Percentiles rank a stretch among this genome's conserved stretches.
Conservation (phyloP, 768 basidiomycete species). For the Amanita phalloides region DNA sequence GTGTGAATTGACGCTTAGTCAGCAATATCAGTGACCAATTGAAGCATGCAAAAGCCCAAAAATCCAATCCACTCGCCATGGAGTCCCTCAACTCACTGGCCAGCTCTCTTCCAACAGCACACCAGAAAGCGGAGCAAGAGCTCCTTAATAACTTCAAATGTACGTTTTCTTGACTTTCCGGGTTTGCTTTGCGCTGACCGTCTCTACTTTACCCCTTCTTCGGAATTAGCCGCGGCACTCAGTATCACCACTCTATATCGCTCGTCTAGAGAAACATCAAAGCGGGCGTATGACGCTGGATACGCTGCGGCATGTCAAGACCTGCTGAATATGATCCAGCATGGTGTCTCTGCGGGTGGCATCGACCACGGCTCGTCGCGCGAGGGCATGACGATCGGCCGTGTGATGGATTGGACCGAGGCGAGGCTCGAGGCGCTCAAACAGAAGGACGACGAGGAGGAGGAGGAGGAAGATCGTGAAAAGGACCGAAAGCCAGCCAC, state of each 20-base stretch:
- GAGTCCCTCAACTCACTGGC: constrained; percentile 74
- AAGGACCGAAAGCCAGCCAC: constrained; percentile 32
- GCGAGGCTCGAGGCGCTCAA: constrained; percentile 70
- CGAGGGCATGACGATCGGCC: constrained; percentile 61
- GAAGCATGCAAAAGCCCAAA: background rate
- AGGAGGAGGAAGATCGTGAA: constrained; percentile 69
- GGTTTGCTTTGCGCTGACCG: background rate
- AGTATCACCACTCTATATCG: constrained; percentile 81
- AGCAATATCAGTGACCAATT: background rate
- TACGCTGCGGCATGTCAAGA: constrained; percentile 76
- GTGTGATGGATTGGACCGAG: constrained; percentile 81
- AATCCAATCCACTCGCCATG: constrained; percentile 25
- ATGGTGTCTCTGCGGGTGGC: constrained; percentile 59
- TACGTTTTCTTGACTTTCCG: constrained; percentile 13
- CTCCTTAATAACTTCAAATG: constrained; percentile 77
- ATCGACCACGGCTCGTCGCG: constrained; percentile 33
- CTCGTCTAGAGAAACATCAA: constrained; percentile 66
- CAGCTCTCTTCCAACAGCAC: constrained; percentile 59
- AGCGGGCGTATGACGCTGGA: constrained; percentile 72
- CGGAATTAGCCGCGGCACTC: constrained; percentile 57
- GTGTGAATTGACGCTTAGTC: background rate
- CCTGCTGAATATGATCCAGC: constrained; percentile 72
- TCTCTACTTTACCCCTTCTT: background rate
- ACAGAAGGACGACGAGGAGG: constrained; percentile 69
- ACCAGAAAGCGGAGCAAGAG: constrained; percentile 75